phyloP scores from a whole-genome alignment of 2,329 filamentous ascomycete genomes.

The Verticillium tricorpus region DNA sequence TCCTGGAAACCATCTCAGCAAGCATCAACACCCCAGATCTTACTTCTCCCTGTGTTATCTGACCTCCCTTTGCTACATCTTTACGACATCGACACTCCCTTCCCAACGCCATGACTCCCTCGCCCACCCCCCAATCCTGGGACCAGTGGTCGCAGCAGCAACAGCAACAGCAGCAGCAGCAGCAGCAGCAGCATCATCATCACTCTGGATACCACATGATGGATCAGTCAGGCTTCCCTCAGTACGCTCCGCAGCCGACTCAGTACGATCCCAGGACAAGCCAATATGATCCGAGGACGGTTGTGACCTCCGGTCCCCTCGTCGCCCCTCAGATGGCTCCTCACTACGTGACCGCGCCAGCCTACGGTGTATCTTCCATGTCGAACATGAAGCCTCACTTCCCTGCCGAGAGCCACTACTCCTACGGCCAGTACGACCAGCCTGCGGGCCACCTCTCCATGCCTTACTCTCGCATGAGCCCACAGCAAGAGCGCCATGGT shows the following conservation, averaged over 20 bases:
- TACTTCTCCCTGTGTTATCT: not conserved
- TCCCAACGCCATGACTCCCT: not conserved
- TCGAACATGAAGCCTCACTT: slow-evolving; percentile 39
- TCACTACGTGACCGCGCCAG: slow-evolving; percentile 40
- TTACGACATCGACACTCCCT: not conserved
- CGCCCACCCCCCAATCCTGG: slow-evolving; percentile 31
- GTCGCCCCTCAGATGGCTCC: slow-evolving; percentile 39
- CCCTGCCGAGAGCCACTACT: slow-evolving; percentile 35
- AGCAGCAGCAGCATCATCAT: not conserved
- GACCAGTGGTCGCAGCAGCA: slow-evolving; percentile 49
- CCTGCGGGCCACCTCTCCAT: slow-evolving; percentile 10
- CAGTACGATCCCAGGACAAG: not conserved
- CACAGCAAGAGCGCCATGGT: not conserved
- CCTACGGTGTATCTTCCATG: slow-evolving; percentile 40
- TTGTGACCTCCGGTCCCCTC: slow-evolving; percentile 29
- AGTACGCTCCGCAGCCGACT: slow-evolving; percentile 40
- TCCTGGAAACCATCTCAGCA: not conserved
- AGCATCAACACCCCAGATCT: not conserved
- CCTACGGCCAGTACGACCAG: slow-evolving; percentile 37
- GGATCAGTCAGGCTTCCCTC: slow-evolving; percentile 40
- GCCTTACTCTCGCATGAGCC: slow-evolving; percentile 11
- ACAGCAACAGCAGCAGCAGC: slow-evolving; percentile 3
- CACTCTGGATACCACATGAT: slow-evolving; percentile 41
- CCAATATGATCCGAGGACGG: not conserved
- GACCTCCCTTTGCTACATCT: not conserved